A percentile compares a stretch with the other conserved stretches of the same genome.
phyloP scores from a whole-genome alignment of 164 flowering plant species.

The Chloranthus sessilifolius region DNA sequence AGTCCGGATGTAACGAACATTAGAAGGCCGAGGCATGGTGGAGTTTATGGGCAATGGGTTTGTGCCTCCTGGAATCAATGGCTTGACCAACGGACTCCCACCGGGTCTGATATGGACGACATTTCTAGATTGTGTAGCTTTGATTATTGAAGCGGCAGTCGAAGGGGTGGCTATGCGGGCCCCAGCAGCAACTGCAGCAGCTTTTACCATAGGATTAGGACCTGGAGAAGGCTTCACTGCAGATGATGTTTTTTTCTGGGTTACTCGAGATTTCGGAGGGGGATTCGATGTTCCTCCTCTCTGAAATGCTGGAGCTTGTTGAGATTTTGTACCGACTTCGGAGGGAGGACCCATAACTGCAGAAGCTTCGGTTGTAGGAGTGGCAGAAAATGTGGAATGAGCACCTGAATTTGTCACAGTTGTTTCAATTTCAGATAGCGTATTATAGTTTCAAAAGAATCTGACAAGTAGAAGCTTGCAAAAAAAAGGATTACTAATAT shows the following conservation, averaged over 20 bases:
- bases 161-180: slow-evolving; percentile 69
- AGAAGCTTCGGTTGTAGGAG: slow-evolving; percentile 21
- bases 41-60: slow-evolving; percentile 21
- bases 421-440: no score
- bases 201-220: slow-evolving; percentile 49
- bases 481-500: no score
- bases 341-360: neutral
- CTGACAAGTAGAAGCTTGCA: no score
- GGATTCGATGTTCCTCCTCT: slow-evolving; percentile 13
- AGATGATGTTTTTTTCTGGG: slow-evolving; percentile 20
- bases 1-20: slow-evolving; percentile 39
- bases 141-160: slow-evolving; percentile 61
- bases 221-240: slow-evolving; percentile 22
- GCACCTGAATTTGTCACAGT: slow-evolving; percentile 15
- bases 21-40: slow-evolving; percentile 27
- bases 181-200: slow-evolving; percentile 93
- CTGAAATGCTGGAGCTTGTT: slow-evolving; percentile 9
- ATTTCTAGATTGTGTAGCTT: slow-evolving; percentile 63
- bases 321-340: slow-evolving; percentile 15
- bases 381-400: slow-evolving; percentile 13
- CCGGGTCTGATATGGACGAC: slow-evolving; percentile 57
- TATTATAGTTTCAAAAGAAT: no score
- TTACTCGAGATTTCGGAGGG: slow-evolving; percentile 17
- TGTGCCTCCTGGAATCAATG: slow-evolving; percentile 26
- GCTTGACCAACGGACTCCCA: slow-evolving; percentile 33